Evolutionary conservation across 176 grass and related monocot genomes (phyloP), one percentile per base, ranked within the genome.

Genomic region (Phragmites australis): DNA sequence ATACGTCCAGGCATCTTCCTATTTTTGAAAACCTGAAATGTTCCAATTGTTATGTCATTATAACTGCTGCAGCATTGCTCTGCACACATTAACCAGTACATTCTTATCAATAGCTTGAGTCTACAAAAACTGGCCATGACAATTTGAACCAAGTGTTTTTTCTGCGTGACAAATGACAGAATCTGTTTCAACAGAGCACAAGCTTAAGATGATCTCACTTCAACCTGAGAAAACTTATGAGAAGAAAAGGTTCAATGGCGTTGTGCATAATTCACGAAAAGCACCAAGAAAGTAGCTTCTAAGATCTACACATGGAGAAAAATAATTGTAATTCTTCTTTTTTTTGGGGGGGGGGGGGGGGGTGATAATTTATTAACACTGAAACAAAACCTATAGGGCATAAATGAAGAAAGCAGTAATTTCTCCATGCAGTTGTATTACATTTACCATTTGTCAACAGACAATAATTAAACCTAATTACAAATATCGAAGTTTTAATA

Each of bases 1-100:
- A 99, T 99, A 53, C 88, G 83, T 14, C 97, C 97, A 82, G 96
- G 79, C 90, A 95, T 99, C 75, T 99, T 99, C 77, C 84, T 86
- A 43, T 90, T 94, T 93, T 99, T 99, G 80, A 95, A 99, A 57
- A 99, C 97, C 97, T 99, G 88, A 59, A 86, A 84, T 56, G 83
- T 64, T 66, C 74, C 30, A 18, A 69, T 29, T 56, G 65, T 34
- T 74, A 58, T 43, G 41, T 87, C 50, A 18, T 66, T 46, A 43
- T 67, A 51, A 44, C 26, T 79, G 57, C 55, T 54, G 9, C 32
- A 39, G 64, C 56, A 54, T 17, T 74, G 1, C 43, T 73, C 13
- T 40, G 29, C 60, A 70, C 18, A 67, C 22, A 21, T 65, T 67
- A 43, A 44, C 26, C 0, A 46, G 3, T 14, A 5, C 2, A 51